Percentiles rank a stretch among this genome's conserved stretches.
These are phyloP conservation scores for Coniochaeta ligniaria DNA, from an alignment of 2,329 filamentous ascomycete species.

Conservation along the genomic window DNA sequence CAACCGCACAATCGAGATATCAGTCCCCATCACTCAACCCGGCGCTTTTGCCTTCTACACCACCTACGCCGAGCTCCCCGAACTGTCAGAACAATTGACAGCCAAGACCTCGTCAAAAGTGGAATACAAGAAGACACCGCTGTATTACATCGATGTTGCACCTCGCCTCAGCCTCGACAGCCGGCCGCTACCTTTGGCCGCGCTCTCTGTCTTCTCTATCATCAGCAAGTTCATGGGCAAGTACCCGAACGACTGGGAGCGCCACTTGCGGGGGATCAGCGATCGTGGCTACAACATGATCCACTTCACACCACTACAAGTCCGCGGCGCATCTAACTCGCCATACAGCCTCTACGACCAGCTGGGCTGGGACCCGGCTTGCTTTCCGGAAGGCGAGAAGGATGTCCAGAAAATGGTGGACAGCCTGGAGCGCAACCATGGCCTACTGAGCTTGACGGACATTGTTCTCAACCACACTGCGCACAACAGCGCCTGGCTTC, in stretches of 20 bases:
- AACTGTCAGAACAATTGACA: constrained; percentile 54
- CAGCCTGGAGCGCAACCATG: constrained; percentile 78
- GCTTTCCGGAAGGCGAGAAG: constrained; percentile 78
- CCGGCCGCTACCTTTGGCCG: constrained; percentile 70
- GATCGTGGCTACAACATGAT: constrained; percentile 97
- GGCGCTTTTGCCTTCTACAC: constrained; percentile 94
- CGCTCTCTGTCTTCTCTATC: constrained; percentile 84
- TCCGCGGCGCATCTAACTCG: constrained; percentile 84
- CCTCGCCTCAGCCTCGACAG: constrained; percentile 71
- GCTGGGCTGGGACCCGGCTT: constrained; percentile 70
- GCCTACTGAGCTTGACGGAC: constrained; percentile 82
- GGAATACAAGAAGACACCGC: constrained; percentile 59
- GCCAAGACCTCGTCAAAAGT: constrained; percentile 37
- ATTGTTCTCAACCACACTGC: constrained; percentile 98
- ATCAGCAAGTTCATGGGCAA: constrained; percentile 98
- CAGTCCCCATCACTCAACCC: constrained; percentile 73
- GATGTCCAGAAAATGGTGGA: constrained; percentile 72
- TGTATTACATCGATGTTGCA: constrained; percentile 91
- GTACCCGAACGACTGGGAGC: constrained; percentile 85
- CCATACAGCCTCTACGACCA: constrained; percentile 97
- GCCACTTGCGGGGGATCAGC: constrained; percentile 80
- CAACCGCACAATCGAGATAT: constrained; percentile 84
- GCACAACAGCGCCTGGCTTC: constrained; percentile 88
- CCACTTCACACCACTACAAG: constrained; percentile 91
- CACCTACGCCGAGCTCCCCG: constrained; percentile 81